phyloP scores from a whole-genome alignment of 2,329 filamentous ascomycete genomes.

The Aspergillus alliaceus region DNA sequence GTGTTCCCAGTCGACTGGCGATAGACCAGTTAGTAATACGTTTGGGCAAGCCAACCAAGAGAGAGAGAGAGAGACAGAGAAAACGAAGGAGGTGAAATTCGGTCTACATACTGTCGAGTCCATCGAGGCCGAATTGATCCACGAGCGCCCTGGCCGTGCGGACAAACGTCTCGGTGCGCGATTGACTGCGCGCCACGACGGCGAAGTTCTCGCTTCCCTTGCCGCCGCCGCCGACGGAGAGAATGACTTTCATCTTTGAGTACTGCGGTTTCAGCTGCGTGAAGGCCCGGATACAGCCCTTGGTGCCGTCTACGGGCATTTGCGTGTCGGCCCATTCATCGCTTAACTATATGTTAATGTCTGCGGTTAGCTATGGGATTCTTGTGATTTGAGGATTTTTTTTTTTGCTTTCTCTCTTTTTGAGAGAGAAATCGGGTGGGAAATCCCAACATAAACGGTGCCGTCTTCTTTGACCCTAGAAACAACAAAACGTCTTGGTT shows the following conservation, averaged over 20 bases:
- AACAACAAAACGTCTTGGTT: constrained; percentile 21
- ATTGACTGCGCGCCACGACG: constrained; percentile 61
- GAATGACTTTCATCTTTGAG: constrained; percentile 69
- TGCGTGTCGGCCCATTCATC: constrained; percentile 76
- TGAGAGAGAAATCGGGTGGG: constrained; percentile 7
- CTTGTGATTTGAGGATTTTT: too few species aligned
- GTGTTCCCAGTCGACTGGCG: constrained; percentile 76
- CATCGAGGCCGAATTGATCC: constrained; percentile 69
- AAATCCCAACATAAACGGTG: constrained; percentile 69
- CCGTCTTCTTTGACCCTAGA: constrained; percentile 68
- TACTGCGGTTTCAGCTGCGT: constrained; percentile 71
- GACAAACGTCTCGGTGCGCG: constrained; percentile 68
- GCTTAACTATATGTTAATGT: constrained; percentile 57
- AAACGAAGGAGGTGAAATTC: not conserved
- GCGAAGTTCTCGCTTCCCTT: constrained; percentile 67
- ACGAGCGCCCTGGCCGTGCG: constrained; percentile 66
- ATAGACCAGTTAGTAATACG: not conserved
- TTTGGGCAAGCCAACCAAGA: too few species aligned
- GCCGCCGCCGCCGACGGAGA: constrained; percentile 71
- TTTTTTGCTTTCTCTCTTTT: too few species aligned
- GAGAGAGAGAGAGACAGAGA: not conserved
- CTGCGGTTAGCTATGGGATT: constrained; percentile 1
- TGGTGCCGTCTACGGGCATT: constrained; percentile 69
- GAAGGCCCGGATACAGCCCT: constrained; percentile 71
- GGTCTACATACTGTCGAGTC: constrained; percentile 73